Evolutionary conservation across 164 flowering plant genomes (phyloP).

Genomic region (Paratinospora sagittata): DNA sequence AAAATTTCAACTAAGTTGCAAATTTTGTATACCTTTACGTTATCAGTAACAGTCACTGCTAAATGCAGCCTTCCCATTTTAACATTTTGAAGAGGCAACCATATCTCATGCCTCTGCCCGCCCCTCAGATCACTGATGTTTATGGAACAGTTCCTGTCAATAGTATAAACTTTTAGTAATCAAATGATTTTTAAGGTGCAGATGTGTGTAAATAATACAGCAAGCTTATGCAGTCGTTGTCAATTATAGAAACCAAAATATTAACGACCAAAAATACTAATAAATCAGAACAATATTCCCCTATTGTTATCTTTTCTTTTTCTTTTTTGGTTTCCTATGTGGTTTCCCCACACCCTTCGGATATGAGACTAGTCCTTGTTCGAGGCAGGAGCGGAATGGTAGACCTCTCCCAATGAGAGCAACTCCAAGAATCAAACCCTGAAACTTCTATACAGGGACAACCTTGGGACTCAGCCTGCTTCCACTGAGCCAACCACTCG

Average conservation of each 20-base stretch:
- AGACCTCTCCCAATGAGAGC: no score
- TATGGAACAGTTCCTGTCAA: slow-evolving; percentile 60
- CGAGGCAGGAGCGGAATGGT: no score
- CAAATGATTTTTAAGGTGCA: background rate
- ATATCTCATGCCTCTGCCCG: slow-evolving; percentile 77
- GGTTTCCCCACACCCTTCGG: no score
- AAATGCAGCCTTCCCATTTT: slow-evolving; percentile 86
- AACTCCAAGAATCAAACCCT: no score
- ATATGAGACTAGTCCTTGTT: no score
- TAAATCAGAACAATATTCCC: background rate
- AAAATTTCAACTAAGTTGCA: background rate
- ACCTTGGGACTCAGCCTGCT: no score
- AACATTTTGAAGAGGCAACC: slow-evolving; percentile 78
- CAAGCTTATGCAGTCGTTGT: background rate
- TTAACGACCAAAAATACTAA: background rate
- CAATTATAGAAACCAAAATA: background rate
- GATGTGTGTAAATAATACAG: background rate
- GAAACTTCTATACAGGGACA: no score
- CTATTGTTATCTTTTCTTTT: background rate
- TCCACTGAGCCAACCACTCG: no score
- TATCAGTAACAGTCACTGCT: slow-evolving; percentile 62
- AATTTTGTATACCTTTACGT: slow-evolving; percentile 38
- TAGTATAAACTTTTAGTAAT: background rate
- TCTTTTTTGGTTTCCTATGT: no score
- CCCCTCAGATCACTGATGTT: slow-evolving; percentile 52